A percentile compares a stretch with the other conserved stretches of the same genome.
Evolutionary conservation across 805 yeast species (phyloP).

Genomic region (Candida koratica): DNA sequence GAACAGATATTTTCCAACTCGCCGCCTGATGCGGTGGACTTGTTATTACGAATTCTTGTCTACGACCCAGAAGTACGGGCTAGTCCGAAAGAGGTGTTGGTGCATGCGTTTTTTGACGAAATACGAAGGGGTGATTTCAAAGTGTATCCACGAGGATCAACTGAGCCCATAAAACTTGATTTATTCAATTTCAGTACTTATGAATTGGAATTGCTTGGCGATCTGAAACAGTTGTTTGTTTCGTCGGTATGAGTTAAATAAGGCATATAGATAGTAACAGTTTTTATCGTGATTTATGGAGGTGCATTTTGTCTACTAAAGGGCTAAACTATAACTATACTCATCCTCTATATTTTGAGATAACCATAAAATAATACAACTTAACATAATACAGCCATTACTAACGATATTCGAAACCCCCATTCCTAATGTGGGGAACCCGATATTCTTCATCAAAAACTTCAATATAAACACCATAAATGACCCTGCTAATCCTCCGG

Average conservation of each 20-base stretch:
- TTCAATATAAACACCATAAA: conserved; percentile 83
- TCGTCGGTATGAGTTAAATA: too few relatives aligned
- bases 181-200: conserved; percentile 70
- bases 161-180: conserved; percentile 37
- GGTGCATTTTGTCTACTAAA: too few relatives aligned
- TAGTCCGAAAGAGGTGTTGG: conserved; percentile 74
- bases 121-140: conserved; percentile 55
- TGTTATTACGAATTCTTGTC: conserved; percentile 74
- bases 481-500: conserved; percentile 92
- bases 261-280: too few relatives aligned
- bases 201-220: conserved; percentile 52
- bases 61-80: conserved; percentile 86
- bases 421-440: conserved; percentile 90
- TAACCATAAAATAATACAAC: conserved; percentile 88
- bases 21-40: conserved; percentile 80
- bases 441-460: conserved; percentile 71
- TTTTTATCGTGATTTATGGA: too few relatives aligned
- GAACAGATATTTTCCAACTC: conserved; percentile 57
- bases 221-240: conserved; percentile 32
- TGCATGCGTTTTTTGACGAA: conserved; percentile 88
- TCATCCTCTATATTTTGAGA: conserved; percentile 96
- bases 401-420: conserved; percentile 85
- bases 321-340: conserved; percentile 83
- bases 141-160: conserved; percentile 53
- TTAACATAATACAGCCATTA: conserved; percentile 74